Evolutionary conservation across 768 basidiomycete species (phyloP).

Genomic region (Lentinula boryana): DNA sequence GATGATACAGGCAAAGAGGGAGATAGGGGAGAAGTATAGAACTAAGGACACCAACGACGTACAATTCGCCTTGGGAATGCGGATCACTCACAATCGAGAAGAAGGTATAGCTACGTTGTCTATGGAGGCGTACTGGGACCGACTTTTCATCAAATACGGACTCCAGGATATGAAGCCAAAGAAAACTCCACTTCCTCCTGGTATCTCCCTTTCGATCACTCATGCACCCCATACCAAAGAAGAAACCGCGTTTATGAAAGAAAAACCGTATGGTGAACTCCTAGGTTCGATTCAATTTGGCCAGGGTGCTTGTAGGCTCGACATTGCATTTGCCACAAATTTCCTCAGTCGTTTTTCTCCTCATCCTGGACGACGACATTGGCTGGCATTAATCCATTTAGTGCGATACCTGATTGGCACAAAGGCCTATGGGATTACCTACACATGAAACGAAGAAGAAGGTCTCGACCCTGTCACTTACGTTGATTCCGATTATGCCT

Average conservation of each 20-base stretch:
- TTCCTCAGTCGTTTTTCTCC: background rate
- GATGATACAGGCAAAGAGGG: constrained; percentile 6
- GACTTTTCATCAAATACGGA: constrained; percentile 6
- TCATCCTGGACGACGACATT: background rate
- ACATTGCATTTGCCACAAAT: background rate
- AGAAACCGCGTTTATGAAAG: background rate
- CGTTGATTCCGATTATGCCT: no score
- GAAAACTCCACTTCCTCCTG: constrained; percentile 8
- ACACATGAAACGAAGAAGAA: background rate
- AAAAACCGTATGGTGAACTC: background rate
- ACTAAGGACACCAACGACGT: constrained; percentile 2
- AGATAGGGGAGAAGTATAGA: background rate
- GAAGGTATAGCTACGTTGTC: background rate
- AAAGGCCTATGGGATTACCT: background rate
- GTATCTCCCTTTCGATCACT: background rate
- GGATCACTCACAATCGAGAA: constrained; percentile 4
- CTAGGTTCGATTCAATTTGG: background rate
- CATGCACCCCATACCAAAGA: background rate
- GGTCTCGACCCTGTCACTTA: background rate
- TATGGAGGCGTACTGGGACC: background rate
- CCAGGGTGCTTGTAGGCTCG: background rate
- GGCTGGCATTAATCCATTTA: background rate
- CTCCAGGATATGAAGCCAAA: constrained; percentile 1
- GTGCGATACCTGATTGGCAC: background rate
- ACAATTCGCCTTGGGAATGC: background rate